Evolutionary conservation across 371 early-diverging fungal species (phyloP), one percentile per base, ranked within the genome.

Genomic region (Apophysomyces variabilis): DNA sequence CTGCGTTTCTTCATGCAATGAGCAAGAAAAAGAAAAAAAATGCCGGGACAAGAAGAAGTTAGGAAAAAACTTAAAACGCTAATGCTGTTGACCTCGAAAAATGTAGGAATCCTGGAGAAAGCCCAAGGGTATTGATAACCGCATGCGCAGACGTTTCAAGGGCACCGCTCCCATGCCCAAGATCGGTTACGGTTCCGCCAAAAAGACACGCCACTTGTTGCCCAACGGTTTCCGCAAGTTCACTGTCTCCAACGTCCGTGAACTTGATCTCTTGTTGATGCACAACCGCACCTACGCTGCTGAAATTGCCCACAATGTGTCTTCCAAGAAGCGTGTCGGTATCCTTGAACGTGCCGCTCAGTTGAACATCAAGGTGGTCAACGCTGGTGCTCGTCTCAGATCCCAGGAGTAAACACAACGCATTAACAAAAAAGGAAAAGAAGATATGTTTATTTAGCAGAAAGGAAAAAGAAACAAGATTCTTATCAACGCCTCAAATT

Each of bases 111-210:
- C 97, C 72, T 99, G 99, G 99, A 93, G 99, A 87, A 97, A 96
- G 88, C 99, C 99, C 84, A 95, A 93, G 89, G 99, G 99, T 97
- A 99, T 99, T 85, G 99, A 99, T 84, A 96, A 94, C 91, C 89
- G 95, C 77, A 98, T 99, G 77, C 95, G 99, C 75, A 91, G 98
- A 80, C 93, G 98, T 73, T 95, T 99, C 92, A 95, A 94, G 89
- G 99, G 99, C 72, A 89, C 92, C 71, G 92, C 96, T 72, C 90
- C 94, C 78, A 99, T 99, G 98, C 99, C 99, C 87, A 96, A 96
- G 90, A 99, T 99, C 72, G 99, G 99, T 86, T 99, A 96, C 82
- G 98, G 98, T 67, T 95, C 96, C 76, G 96, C 95, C 93, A 90
- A 92, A 83, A 90, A 92, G 77, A 96, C 99, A 79, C 96, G 96